Percentiles rank a stretch among this genome's conserved stretches.
Conservation (phyloP, 2,329 filamentous ascomycete genomes). For the Colletotrichum endophyticum region DNA sequence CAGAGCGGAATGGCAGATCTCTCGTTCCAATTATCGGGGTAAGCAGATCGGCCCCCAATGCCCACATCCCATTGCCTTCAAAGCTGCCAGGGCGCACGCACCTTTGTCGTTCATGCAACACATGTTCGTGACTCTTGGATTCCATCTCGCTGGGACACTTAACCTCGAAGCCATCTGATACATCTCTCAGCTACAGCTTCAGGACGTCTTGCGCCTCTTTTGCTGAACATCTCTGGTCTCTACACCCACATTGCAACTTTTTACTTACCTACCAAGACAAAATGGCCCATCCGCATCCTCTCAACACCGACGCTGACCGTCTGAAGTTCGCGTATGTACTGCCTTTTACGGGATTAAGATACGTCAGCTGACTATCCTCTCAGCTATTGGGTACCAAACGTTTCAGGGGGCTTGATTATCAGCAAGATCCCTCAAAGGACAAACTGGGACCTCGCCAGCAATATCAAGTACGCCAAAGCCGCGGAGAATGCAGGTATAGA, state of each 20-base stretch:
- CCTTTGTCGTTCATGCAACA: background rate
- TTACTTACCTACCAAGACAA: background rate
- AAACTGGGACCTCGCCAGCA: conserved; percentile 52
- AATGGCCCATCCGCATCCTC: conserved; percentile 5
- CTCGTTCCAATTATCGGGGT: background rate
- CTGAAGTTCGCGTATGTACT: conserved; percentile 26
- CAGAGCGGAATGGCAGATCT: background rate
- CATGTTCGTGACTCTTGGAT: background rate
- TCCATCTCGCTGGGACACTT: background rate
- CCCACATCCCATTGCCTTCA: background rate
- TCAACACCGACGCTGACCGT: conserved; percentile 15
- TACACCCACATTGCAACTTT: background rate
- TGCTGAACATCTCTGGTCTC: background rate
- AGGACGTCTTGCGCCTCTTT: background rate
- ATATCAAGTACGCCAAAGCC: conserved; percentile 52
- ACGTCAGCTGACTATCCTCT: conserved; percentile 11
- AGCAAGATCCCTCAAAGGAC: conserved; percentile 56
- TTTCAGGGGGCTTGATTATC: conserved; percentile 57
- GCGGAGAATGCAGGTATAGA: conserved; percentile 55
- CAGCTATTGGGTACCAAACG: conserved; percentile 59
- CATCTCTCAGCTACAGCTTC: fast-evolving
- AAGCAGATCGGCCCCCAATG: background rate
- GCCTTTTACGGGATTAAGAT: background rate
- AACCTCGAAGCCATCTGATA: fast-evolving
- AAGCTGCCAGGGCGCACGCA: background rate